phyloP scores from a whole-genome alignment of 768 basidiomycete genomes.

The Tulasnella sp. region DNA sequence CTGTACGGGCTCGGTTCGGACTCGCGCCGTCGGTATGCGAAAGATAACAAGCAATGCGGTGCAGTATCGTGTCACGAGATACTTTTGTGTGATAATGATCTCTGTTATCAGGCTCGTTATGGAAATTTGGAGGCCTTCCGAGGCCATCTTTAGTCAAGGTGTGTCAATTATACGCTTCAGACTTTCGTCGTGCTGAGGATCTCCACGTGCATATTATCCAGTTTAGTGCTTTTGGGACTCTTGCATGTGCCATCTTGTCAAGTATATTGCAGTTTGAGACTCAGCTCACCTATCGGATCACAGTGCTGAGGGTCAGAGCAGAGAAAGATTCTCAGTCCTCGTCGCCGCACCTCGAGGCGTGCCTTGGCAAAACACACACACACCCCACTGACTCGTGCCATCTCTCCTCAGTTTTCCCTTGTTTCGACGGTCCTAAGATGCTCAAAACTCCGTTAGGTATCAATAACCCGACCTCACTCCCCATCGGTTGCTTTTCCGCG shows the following conservation, averaged over 20 bases:
- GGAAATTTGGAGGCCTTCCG: not conserved
- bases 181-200: not conserved
- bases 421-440: not conserved
- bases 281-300: not conserved
- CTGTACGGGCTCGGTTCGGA: not conserved
- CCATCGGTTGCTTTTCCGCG: not conserved
- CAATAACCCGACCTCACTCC: not conserved
- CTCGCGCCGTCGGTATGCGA: not conserved
- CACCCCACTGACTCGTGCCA: not conserved
- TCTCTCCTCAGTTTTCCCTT: not conserved
- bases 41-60: not conserved
- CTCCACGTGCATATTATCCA: not conserved
- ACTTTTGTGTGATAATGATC: not conserved
- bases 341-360: not conserved
- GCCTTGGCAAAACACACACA: not conserved
- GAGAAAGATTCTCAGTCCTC: not conserved
- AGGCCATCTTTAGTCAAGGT: not conserved
- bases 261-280: not conserved
- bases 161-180: not conserved
- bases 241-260: not conserved
- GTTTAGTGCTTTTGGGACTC: not conserved
- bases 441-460: not conserved
- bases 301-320: not conserved
- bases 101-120: not conserved
- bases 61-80: not conserved